Percentiles rank a stretch among this genome's conserved stretches.
phyloP scores from a whole-genome alignment of 1,284 basidiomycete species.

The Uromyces viciae-fabae region DNA sequence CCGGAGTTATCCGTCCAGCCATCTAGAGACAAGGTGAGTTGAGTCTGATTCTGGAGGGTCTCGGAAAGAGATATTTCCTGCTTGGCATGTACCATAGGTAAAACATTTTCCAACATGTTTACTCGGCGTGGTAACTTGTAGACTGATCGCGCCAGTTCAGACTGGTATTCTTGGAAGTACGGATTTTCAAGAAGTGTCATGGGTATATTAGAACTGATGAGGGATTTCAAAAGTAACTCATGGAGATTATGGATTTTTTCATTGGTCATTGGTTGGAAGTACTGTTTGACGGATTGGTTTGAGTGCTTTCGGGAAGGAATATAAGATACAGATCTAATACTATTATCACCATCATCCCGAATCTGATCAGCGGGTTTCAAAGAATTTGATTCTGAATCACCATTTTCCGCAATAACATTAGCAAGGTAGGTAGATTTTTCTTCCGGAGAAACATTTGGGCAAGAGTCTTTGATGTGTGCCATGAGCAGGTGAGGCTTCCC shows the following conservation, averaged over 20 bases:
- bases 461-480: not conserved
- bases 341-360: not conserved
- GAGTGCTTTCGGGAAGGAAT: not conserved
- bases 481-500: not conserved
- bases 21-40: slow-evolving; percentile 12
- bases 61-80: not conserved
- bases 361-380: not conserved
- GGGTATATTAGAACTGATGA: slow-evolving; percentile 5
- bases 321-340: not conserved
- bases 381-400: not conserved
- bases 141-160: not conserved
- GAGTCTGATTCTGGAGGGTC: not conserved
- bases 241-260: slow-evolving; percentile 14
- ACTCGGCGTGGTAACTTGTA: not conserved
- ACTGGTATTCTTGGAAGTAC: slow-evolving; percentile 24
- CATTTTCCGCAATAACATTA: not conserved
- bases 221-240: not conserved
- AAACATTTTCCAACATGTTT: not conserved
- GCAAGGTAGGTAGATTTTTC: not conserved
- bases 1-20: not conserved
- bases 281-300: not conserved
- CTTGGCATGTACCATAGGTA: slow-evolving; percentile 14
- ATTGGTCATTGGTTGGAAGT: not conserved
- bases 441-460: not conserved
- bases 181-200: slow-evolving; percentile 2